Evolutionary conservation across 495 filamentous ascomycete genomes (phyloP).

Genomic region (Trichoderma parareesei): DNA sequence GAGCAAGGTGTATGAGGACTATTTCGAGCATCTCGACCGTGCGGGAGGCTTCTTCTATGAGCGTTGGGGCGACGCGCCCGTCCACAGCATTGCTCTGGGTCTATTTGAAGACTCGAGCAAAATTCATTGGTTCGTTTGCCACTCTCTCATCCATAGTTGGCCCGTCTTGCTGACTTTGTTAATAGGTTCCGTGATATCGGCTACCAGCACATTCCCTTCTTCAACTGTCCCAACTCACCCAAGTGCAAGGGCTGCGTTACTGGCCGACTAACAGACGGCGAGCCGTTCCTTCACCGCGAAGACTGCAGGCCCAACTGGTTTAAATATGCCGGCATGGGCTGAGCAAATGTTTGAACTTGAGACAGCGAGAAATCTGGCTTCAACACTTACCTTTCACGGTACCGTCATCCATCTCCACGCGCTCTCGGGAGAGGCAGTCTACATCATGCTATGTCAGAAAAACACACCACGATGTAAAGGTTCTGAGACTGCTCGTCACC

Average conservation of each 20-base stretch:
- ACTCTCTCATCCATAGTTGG: neutral
- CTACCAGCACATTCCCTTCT: slow-evolving; percentile 97
- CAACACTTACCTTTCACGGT: neutral
- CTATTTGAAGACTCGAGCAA: slow-evolving; percentile 84
- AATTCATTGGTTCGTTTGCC: slow-evolving; percentile 78
- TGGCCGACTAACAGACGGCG: slow-evolving; percentile 82
- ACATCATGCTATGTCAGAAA: neutral
- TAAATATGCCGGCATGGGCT: slow-evolving; percentile 82
- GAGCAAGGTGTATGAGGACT: slow-evolving; percentile 82
- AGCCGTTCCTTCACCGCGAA: slow-evolving; percentile 72
- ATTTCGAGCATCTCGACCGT: slow-evolving; percentile 91
- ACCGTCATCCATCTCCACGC: neutral
- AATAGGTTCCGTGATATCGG: slow-evolving; percentile 97
- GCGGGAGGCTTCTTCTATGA: slow-evolving; percentile 99
- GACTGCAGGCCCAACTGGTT: slow-evolving; percentile 98
- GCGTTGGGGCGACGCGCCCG: slow-evolving; percentile 96
- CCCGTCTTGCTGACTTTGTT: slow-evolving; percentile 12
- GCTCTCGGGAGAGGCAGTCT: neutral
- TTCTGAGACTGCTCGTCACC: too few relatives aligned
- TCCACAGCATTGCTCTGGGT: slow-evolving; percentile 91
- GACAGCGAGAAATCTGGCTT: neutral
- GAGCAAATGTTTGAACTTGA: slow-evolving; percentile 7
- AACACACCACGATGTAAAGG: neutral
- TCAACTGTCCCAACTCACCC: slow-evolving; percentile 94
- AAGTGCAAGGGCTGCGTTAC: slow-evolving; percentile 87